Conservation (phyloP, 495 filamentous ascomycete species). For the Umbilicaria muhlenbergii region DNA sequence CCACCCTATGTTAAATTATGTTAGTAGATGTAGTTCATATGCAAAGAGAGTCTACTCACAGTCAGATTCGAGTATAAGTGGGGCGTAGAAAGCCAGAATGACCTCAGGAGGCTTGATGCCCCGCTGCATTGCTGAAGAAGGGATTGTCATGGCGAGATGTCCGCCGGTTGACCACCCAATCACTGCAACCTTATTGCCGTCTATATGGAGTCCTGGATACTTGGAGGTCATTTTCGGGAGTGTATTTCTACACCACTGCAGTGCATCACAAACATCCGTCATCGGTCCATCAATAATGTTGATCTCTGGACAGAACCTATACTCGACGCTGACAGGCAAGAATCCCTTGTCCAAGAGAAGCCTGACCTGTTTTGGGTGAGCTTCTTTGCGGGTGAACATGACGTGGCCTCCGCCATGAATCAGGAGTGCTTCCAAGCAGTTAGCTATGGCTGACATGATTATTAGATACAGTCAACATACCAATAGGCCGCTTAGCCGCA, state of each 20-base stretch:
- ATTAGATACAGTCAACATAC: conserved; percentile 1
- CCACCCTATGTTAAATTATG: not conserved
- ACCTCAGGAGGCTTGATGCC: conserved; percentile 29
- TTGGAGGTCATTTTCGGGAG: conserved; percentile 22
- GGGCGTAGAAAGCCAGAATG: conserved; percentile 37
- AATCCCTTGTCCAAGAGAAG: conserved; percentile 24
- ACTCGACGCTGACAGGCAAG: conserved; percentile 38
- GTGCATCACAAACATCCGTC: conserved; percentile 20
- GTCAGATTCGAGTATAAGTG: conserved; percentile 4
- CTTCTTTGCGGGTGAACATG: conserved; percentile 25
- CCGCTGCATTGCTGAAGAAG: conserved; percentile 18
- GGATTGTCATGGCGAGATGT: conserved; percentile 32
- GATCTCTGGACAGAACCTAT: conserved; percentile 39
- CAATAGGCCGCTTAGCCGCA: not conserved
- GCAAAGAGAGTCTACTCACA: conserved; percentile 3
- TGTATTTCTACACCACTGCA: conserved; percentile 24
- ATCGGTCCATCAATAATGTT: conserved; percentile 33
- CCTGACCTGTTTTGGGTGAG: conserved; percentile 24
- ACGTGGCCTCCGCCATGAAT: conserved; percentile 38
- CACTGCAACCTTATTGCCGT: conserved; percentile 24
- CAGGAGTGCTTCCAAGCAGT: conserved; percentile 27
- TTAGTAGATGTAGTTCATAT: not conserved
- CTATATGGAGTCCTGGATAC: conserved; percentile 16
- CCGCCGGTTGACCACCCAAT: conserved; percentile 39
- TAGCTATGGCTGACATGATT: no score